Base-by-base conservation (phyloP, 768 basidiomycete species). In the Dendrothele bispora region DNA sequence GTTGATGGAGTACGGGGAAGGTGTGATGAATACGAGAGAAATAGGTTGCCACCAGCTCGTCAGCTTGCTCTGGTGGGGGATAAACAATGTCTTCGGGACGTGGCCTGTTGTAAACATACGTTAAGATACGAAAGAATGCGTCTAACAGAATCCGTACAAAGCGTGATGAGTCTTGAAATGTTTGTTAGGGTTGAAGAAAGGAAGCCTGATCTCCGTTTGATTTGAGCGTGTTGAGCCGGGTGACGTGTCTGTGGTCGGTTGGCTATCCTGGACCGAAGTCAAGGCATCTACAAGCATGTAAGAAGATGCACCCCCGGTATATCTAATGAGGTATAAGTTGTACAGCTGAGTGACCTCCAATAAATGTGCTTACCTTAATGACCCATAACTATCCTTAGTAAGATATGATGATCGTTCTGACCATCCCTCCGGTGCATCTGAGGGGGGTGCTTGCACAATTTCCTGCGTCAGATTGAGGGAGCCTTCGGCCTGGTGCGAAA, bases 1-100 rank as follows among this genome's bases (percentile, higher is more conserved):
- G 55, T 30, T 56, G 54, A 36, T 56, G 55, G 3, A 56, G 32
- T 5, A 56, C 48, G 11, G 55, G 55, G 21, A 56, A 56, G 12
- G 55, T 55, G n/a, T 55, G 40, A 36, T 56, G 55, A 28, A 56
- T 51, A 11, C 18, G 38, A 22, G 39, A 35, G 47, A 56, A 56
- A 38, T 51, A 56, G 10, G 34, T 52, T 8, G 49, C 34, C 20
- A 56, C 54, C n/a, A 56, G 55, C 26, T 51, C 50, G 39, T 56
- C 55, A 11, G 54, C 55, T 15, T 48, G 22, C n/a, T 46, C 47
- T 3, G 49, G 15, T 17, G 55, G 28, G 6, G 55, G 55, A 39
- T 54, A 56, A n/a, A 26, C 12, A 15, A 55, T 48, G 25, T 51
- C 46, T 45, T 51, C 46, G 17, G 53, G 53, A 39, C 17, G 35